Percentiles rank a stretch among this genome's conserved stretches.
Conservation (phyloP, 495 filamentous ascomycete species). For the Podospora didyma region DNA sequence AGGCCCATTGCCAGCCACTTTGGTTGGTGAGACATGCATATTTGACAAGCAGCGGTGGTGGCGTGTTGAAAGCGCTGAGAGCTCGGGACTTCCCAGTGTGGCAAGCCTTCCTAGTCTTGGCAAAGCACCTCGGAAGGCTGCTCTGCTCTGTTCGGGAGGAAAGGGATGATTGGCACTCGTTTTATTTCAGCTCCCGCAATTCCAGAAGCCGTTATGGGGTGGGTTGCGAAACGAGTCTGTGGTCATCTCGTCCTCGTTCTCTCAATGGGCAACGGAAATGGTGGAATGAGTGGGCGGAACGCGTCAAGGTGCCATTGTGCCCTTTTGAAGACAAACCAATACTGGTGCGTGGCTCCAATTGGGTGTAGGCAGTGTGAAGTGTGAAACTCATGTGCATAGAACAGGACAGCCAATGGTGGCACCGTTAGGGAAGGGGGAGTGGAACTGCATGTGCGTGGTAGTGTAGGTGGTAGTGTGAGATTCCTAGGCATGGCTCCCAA, state of each 20-base stretch:
- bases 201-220: background rate
- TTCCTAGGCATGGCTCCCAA: no score
- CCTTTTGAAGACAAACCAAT: constrained; percentile 13
- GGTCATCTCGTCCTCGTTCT: background rate
- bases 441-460: no score
- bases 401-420: constrained; percentile 20
- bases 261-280: constrained; percentile 6
- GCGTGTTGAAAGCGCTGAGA: constrained; percentile 7
- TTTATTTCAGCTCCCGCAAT: background rate
- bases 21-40: background rate
- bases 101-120: constrained; percentile 1
- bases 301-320: constrained; percentile 4
- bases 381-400: constrained; percentile 22
- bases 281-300: background rate
- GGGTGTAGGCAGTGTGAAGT: constrained; percentile 20
- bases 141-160: background rate
- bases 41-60: background rate
- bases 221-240: background rate
- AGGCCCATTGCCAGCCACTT: background rate
- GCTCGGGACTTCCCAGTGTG: constrained; percentile 8
- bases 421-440: background rate
- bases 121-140: background rate
- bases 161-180: background rate
- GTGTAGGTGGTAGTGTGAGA: constrained; percentile 6
- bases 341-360: constrained; percentile 15